phyloP scores from a whole-genome alignment of 2,329 filamentous ascomycete genomes.

The Chalaropsis thielavioides region DNA sequence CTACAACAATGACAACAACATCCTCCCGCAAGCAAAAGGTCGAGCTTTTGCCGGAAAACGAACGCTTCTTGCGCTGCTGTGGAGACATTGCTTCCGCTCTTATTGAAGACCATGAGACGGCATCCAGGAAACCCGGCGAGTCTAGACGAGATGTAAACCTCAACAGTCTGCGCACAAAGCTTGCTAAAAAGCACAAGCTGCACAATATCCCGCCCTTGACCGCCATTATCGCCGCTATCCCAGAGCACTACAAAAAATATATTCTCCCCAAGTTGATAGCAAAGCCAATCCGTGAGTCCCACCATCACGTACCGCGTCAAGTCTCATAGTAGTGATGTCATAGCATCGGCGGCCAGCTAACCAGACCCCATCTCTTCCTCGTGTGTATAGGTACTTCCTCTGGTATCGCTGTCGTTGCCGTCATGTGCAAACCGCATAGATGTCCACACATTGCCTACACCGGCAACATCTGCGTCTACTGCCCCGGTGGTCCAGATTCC shows the following conservation, averaged over 20 bases:
- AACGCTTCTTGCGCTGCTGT: conserved; percentile 85
- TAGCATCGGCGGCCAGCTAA: neutral
- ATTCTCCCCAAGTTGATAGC: conserved; percentile 92
- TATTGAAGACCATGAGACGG: conserved; percentile 77
- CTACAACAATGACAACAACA: conserved; percentile 45
- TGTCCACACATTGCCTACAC: conserved; percentile 98
- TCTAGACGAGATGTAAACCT: conserved; percentile 80
- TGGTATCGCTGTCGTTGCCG: conserved; percentile 92
- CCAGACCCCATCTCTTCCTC: neutral
- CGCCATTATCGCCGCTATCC: conserved; percentile 93
- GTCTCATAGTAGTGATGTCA: neutral
- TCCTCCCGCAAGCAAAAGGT: conserved; percentile 53
- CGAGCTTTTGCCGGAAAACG: conserved; percentile 79
- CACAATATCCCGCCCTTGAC: conserved; percentile 81
- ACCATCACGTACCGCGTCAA: neutral
- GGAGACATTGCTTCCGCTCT: conserved; percentile 88
- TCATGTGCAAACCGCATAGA: conserved; percentile 98
- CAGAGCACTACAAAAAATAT: conserved; percentile 99
- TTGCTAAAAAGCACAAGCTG: conserved; percentile 85
- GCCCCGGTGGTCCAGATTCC: conserved; percentile 89
- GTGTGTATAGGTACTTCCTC: conserved; percentile 60
- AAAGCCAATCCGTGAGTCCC: conserved; percentile 67
- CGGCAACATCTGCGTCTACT: conserved; percentile 98
- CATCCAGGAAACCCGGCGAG: conserved; percentile 55
- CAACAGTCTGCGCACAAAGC: conserved; percentile 71